Percentiles rank a stretch among this genome's conserved stretches.
These are phyloP conservation scores for Sarocladiaceae sp. DNA, from an alignment of 2,329 filamentous ascomycete genomes.

Conservation along the genomic window DNA sequence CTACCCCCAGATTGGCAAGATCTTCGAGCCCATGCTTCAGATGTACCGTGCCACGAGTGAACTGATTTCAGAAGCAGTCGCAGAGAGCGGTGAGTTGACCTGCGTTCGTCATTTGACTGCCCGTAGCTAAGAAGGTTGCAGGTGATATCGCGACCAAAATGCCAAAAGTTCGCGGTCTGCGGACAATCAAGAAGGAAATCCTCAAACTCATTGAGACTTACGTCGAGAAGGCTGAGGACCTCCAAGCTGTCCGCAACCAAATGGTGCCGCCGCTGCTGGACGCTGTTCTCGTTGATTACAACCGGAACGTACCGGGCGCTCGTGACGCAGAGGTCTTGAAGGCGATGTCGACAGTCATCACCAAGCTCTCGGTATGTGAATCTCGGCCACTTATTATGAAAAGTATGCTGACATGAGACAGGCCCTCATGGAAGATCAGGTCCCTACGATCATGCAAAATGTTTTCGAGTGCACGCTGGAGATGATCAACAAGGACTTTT, in stretches of 20 bases:
- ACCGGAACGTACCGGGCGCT: slow-evolving; percentile 91
- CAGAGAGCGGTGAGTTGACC: slow-evolving; percentile 62
- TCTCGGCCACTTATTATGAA: not conserved
- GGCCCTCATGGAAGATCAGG: slow-evolving; percentile 96
- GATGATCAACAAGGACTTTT: slow-evolving; percentile 99
- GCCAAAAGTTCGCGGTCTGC: slow-evolving; percentile 87
- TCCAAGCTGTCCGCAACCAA: slow-evolving; percentile 85
- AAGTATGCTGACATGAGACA: slow-evolving; percentile 27
- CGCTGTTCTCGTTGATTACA: slow-evolving; percentile 91
- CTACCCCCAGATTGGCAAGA: slow-evolving; percentile 93
- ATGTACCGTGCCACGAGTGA: slow-evolving; percentile 98
- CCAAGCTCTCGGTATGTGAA: slow-evolving; percentile 81
- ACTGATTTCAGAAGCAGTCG: slow-evolving; percentile 89
- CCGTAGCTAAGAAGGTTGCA: slow-evolving; percentile 24
- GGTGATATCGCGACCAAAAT: slow-evolving; percentile 94
- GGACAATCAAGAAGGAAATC: slow-evolving; percentile 99
- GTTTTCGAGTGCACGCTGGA: slow-evolving; percentile 97
- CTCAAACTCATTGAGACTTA: slow-evolving; percentile 97
- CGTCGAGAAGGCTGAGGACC: slow-evolving; percentile 94
- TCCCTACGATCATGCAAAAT: slow-evolving; percentile 95
- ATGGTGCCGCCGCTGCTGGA: slow-evolving; percentile 96
- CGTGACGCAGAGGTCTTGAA: slow-evolving; percentile 94
- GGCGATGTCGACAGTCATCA: slow-evolving; percentile 96
- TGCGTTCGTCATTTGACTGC: not conserved
- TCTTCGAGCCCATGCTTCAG: slow-evolving; percentile 97